Base-by-base conservation (phyloP, 139 green algal genomes). In the Diplosphaera chodatii region DNA sequence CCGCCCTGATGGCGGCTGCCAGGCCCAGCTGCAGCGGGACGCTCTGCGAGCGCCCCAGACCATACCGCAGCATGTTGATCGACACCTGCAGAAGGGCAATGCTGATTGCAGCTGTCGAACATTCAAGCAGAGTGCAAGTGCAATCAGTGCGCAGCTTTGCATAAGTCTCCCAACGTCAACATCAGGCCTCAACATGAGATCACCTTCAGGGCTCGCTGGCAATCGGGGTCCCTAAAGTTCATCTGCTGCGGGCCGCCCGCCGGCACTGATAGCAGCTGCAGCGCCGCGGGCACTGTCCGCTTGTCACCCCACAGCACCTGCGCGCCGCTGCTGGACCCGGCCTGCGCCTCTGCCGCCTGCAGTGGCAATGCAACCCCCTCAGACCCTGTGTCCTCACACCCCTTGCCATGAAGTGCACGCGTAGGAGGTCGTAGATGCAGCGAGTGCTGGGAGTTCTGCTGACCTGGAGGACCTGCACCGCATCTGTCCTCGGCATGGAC, bases 321-420 rank as follows among this genome's bases (percentile, higher is more conserved):
- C 23, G 74, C 74, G 4, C 68, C 68, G 10, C 67, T 55, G 13
- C 40, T 40, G 18, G 72, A 72, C 31, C 41, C 30, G 29, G 32
- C 68, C 4, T 25, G 32, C 31, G 28, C 32, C 48, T 79, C 74
- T 25, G 68, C 74, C 31, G 67, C 68, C 48, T 59, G 48, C n/a
- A n/a, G n/a, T n/a, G n/a, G n/a, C n/a, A n/a, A n/a, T n/a, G n/a
- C n/a, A n/a, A n/a, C n/a, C n/a, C n/a, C n/a, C n/a, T n/a, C n/a
- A n/a, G n/a, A n/a, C n/a, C n/a, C n/a, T n/a, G n/a, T n/a, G n/a
- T n/a, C n/a, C n/a, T n/a, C n/a, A n/a, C n/a, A n/a, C n/a, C n/a
- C n/a, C n/a, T n/a, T n/a, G n/a, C n/a, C n/a, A n/a, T n/a, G n/a
- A n/a, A n/a, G n/a, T n/a, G n/a, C n/a, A n/a, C n/a, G n/a, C n/a